Conservation (phyloP, 2,329 filamentous ascomycete species). For the Aspergillus calidoustus region DNA sequence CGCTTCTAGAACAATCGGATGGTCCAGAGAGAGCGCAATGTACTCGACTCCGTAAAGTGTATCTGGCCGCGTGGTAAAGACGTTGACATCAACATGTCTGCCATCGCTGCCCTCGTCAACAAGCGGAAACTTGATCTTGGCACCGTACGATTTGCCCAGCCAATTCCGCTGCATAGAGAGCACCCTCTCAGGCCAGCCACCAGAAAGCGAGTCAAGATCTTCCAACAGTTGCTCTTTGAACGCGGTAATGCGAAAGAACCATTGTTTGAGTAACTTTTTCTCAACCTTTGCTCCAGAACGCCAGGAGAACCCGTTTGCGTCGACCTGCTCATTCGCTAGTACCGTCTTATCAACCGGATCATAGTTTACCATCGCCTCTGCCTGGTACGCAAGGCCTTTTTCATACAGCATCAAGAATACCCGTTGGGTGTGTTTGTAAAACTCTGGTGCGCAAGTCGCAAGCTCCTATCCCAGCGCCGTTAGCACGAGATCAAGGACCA, state of each 20-base stretch:
- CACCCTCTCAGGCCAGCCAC: conserved; percentile 81
- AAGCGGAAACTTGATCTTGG: conserved; percentile 72
- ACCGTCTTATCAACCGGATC: conserved; percentile 89
- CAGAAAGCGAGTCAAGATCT: conserved; percentile 69
- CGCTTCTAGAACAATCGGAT: conserved; percentile 68
- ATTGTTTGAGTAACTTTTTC: conserved; percentile 78
- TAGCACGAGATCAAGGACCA: conserved; percentile 10
- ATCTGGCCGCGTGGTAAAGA: conserved; percentile 85
- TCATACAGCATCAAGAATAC: conserved; percentile 79
- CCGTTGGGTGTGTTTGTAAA: conserved; percentile 88
- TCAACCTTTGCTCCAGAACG: conserved; percentile 84
- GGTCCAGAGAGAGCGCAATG: conserved; percentile 74
- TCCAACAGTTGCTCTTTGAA: conserved; percentile 74
- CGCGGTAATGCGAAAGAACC: conserved; percentile 84
- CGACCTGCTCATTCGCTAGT: conserved; percentile 91
- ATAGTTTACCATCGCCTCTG: conserved; percentile 84
- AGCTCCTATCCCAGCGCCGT: conserved; percentile 65
- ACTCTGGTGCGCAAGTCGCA: conserved; percentile 79
- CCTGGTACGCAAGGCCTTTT: conserved; percentile 78
- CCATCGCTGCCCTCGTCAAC: conserved; percentile 37
- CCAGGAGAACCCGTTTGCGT: conserved; percentile 83
- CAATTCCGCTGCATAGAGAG: conserved; percentile 84
- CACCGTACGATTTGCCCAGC: conserved; percentile 79
- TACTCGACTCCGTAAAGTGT: conserved; percentile 89
- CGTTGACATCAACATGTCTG: conserved; percentile 59